Evolutionary conservation across 108 stramenopile species (phyloP).

Genomic region (Cylindrotheca fusiformis): DNA sequence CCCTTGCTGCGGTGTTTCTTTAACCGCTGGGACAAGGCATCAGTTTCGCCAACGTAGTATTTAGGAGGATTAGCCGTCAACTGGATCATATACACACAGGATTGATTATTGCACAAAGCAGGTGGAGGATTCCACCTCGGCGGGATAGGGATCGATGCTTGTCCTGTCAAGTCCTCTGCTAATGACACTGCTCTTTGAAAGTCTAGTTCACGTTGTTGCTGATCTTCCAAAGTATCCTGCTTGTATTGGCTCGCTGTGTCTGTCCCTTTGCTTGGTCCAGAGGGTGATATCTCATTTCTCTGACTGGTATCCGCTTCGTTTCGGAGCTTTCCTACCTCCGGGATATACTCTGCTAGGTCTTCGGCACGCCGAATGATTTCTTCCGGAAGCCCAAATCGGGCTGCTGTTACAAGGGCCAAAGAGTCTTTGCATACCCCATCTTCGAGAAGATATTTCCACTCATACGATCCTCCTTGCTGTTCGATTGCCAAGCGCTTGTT

Average conservation of each 20-base stretch:
- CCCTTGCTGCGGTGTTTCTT: conserved; percentile 67
- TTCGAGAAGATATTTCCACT: conserved; percentile 84
- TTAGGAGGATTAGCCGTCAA: conserved; percentile 19
- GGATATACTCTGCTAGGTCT: conserved; percentile 35
- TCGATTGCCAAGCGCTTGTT: conserved; percentile 43
- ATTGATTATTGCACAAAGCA: conserved; percentile 48
- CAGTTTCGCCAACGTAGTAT: conserved; percentile 90
- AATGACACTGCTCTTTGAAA: conserved; percentile 31
- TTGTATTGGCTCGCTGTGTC: background rate
- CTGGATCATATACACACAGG: conserved; percentile 81
- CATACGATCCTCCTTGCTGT: conserved; percentile 28
- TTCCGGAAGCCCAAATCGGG: conserved; percentile 68
- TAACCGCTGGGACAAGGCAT: conserved; percentile 60
- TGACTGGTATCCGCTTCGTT: conserved; percentile 1
- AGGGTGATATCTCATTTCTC: background rate
- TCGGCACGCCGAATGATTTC: conserved; percentile 72
- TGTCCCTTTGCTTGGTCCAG: background rate
- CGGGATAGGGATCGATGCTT: conserved; percentile 35
- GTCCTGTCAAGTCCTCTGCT: conserved; percentile 15
- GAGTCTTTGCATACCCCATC: conserved; percentile 87
- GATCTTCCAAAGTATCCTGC: background rate
- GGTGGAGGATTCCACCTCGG: conserved; percentile 59
- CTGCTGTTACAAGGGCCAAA: conserved; percentile 83
- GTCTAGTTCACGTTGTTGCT: too few relatives aligned
- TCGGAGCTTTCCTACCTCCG: conserved; percentile 16